Evolutionary conservation across 2,329 filamentous ascomycete genomes (phyloP), one percentile per base, ranked within the genome.

Genomic region (Monascus ruber): DNA sequence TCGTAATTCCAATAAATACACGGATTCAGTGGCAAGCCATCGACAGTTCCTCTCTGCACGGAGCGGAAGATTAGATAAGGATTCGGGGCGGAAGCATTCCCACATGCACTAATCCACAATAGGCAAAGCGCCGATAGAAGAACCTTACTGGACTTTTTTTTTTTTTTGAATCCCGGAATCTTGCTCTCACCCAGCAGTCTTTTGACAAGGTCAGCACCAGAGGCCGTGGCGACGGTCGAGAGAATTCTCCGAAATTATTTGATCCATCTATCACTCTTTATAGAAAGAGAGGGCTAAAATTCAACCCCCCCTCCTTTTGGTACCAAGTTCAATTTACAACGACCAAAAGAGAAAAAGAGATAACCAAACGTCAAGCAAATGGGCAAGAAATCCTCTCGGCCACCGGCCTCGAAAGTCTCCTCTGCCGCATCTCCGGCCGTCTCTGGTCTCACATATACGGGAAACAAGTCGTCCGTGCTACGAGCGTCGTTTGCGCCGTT

Each of bases 401-500:
- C 53, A 39, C 54, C 63, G 28, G 60, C 58, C 42, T 59, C 63
- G 45, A 70, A 70, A 52, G 58, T 62, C 51, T 64, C 64, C 42
- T 65, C 68, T 41, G 52, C 62, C 43, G 56, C 63, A 41, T 55
- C 60, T 46, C 58, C 59, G 34, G 54, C 61, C 31, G 55, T 57
- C 9, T 54, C 58, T 10, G 53, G 59, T 33, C 46, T 58, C 33
- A 59, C 63, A 35, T 51, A 59, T 39, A 50, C 55, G n/a, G 55
- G 55, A 37, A 65, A 55, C 46, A 66, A 64, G 49, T 69, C 68
- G 27, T 69, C 69, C 4, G 64, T 71, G n/a, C 47, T 71, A 38
- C 64, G 60, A 47, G 67, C 69, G 11, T 63, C 68, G 9, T 73
- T 73, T 52, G 65, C 69, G 4, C 70, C 70, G 2, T 69, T 68